Evolutionary conservation across 768 basidiomycete species (phyloP).

Genomic region (Pholiota molesta): DNA sequence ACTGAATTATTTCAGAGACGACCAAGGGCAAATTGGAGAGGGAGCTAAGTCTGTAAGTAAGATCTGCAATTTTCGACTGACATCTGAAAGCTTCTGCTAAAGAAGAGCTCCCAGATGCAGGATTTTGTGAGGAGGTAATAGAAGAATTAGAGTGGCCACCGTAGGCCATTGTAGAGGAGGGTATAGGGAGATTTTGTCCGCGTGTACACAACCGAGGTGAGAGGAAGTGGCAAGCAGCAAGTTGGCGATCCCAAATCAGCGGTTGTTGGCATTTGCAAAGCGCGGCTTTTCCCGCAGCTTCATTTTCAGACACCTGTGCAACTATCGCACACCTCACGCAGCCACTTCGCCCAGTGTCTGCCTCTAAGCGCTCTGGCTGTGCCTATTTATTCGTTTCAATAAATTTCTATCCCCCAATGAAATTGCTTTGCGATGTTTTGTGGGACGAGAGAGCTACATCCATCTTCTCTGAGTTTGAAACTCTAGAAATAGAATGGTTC

Average conservation of each 20-base stretch:
- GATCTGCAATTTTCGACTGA: constrained; percentile 17
- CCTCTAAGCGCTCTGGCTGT: not conserved
- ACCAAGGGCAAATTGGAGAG: constrained; percentile 35
- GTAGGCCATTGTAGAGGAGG: constrained; percentile 18
- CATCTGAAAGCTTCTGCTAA: constrained; percentile 16
- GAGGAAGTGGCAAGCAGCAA: constrained; percentile 24
- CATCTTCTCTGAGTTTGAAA: constrained; percentile 36
- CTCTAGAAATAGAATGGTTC: constrained; percentile 15
- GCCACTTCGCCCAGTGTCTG: constrained; percentile 2
- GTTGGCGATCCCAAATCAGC: constrained; percentile 28
- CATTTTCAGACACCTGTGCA: constrained; percentile 27
- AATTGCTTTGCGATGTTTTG: constrained; percentile 14
- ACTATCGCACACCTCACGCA: constrained; percentile 10
- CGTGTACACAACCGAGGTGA: constrained; percentile 25
- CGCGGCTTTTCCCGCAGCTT: constrained; percentile 37
- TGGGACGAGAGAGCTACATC: constrained; percentile 6
- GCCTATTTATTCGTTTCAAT: constrained; percentile 5
- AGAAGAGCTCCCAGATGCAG: constrained; percentile 9
- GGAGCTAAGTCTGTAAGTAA: constrained; percentile 21
- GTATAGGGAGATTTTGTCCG: constrained; percentile 15
- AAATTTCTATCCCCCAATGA: constrained; percentile 6
- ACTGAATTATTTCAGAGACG: constrained; percentile 29
- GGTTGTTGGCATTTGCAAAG: constrained; percentile 27
- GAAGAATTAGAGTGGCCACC: constrained; percentile 12
- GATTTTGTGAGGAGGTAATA: constrained; percentile 10